Conservation (phyloP, 495 filamentous ascomycete species). For the Cudoniella acicularis region DNA sequence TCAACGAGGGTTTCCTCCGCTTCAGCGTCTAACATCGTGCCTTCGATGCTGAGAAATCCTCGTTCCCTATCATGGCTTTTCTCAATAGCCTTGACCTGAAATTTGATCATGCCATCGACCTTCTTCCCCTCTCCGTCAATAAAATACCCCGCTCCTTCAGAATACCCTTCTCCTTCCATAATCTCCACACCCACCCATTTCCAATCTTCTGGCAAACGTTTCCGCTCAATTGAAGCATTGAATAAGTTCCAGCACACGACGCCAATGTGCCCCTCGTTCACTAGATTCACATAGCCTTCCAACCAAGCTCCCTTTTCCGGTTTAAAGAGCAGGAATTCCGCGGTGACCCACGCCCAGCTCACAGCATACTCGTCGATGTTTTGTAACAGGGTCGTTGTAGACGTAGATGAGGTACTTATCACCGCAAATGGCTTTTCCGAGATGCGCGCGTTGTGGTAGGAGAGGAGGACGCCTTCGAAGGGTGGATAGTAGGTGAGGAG, state of each 20-base stretch:
- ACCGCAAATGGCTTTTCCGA: slow-evolving; percentile 32
- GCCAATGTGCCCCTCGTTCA: slow-evolving; percentile 69
- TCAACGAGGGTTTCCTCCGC: slow-evolving; percentile 19
- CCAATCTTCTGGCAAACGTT: slow-evolving; percentile 64
- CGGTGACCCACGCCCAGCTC: slow-evolving; percentile 66
- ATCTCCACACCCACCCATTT: slow-evolving; percentile 48
- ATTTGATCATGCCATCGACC: slow-evolving; percentile 56
- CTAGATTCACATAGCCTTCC: slow-evolving; percentile 66
- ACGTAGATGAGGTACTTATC: slow-evolving; percentile 18
- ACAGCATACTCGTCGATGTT: slow-evolving; percentile 65
- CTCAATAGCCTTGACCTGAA: slow-evolving; percentile 63
- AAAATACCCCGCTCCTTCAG: slow-evolving; percentile 32
- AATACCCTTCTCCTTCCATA: slow-evolving; percentile 11
- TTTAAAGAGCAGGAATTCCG: slow-evolving; percentile 66
- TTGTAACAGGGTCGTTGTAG: slow-evolving; percentile 43
- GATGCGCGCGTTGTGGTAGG: slow-evolving; percentile 57
- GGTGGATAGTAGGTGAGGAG: slow-evolving; percentile 73
- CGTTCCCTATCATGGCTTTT: slow-evolving; percentile 53
- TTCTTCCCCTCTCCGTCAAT: slow-evolving; percentile 57
- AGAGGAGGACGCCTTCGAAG: slow-evolving; percentile 64
- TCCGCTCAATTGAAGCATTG: slow-evolving; percentile 65
- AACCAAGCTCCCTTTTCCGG: slow-evolving; percentile 55
- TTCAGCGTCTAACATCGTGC: slow-evolving; percentile 54
- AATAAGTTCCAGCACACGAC: slow-evolving; percentile 72
- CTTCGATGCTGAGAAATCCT: slow-evolving; percentile 65